These are phyloP conservation scores for Lactarius hengduanensis DNA, from an alignment of 768 basidiomycete species.

Conservation along the genomic window DNA sequence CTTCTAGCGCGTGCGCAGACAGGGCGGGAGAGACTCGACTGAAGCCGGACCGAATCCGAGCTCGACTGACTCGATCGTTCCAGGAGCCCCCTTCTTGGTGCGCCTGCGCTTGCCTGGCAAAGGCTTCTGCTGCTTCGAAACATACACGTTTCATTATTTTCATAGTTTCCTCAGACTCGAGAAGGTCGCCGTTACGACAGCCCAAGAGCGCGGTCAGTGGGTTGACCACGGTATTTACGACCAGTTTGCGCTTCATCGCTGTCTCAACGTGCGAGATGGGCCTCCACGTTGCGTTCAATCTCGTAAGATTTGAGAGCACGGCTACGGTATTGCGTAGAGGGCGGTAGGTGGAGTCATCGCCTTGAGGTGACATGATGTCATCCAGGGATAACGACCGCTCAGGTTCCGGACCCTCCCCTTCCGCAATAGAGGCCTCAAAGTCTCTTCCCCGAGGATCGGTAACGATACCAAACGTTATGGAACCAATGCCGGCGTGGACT, in stretches of 20 bases:
- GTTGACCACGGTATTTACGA: constrained; percentile 79
- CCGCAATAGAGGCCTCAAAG: constrained; percentile 55
- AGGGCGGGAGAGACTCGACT: constrained; percentile 50
- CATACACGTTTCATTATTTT: constrained; percentile 57
- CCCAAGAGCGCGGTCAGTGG: constrained; percentile 80
- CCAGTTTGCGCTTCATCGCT: constrained; percentile 75
- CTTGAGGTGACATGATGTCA: constrained; percentile 46
- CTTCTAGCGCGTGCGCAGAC: constrained; percentile 44
- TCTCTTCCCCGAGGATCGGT: constrained; percentile 63
- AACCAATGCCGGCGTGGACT: constrained; percentile 69
- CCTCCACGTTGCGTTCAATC: constrained; percentile 61
- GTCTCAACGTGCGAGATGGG: constrained; percentile 66
- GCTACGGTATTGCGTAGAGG: constrained; percentile 69
- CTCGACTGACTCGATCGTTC: constrained; percentile 26
- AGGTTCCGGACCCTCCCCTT: constrained; percentile 35
- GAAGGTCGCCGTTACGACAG: constrained; percentile 76
- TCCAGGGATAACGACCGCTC: constrained; percentile 49
- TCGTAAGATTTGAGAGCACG: constrained; percentile 53
- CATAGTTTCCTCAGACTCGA: constrained; percentile 44
- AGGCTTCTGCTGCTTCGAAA: constrained; percentile 65
- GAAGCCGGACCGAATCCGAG: constrained; percentile 31
- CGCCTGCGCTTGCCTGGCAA: constrained; percentile 51
- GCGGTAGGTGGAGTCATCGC: constrained; percentile 46
- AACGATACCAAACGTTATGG: constrained; percentile 75
- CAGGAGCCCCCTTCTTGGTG: constrained; percentile 39